Percentiles rank a stretch among this genome's conserved stretches.
phyloP scores from a whole-genome alignment of 345 rosid species.

The Stellera chamaejasme region DNA sequence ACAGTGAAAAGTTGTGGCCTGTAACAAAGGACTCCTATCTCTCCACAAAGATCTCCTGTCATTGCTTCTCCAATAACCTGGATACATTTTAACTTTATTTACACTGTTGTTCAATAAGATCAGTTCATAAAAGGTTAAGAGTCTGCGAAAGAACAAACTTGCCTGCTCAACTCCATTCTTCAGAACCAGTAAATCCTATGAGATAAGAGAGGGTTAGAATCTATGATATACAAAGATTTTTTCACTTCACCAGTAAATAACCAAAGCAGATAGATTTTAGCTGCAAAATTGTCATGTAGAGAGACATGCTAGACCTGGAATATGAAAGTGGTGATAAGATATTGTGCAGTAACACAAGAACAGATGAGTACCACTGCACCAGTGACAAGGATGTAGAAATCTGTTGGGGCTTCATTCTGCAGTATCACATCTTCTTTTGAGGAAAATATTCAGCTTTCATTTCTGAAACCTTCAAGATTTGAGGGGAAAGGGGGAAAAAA shows the following conservation, averaged over 20 bases:
- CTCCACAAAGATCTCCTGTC: slow-evolving; percentile 79
- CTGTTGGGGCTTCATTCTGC: slow-evolving; percentile 82
- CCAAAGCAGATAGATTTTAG: not conserved
- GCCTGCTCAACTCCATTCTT: slow-evolving; percentile 46
- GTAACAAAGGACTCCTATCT: slow-evolving; percentile 82
- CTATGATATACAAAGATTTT: not conserved
- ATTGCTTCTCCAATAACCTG: slow-evolving; percentile 65
- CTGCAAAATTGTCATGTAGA: too few species aligned
- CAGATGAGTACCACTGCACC: slow-evolving; percentile 55
- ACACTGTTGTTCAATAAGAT: not conserved
- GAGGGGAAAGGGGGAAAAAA: not conserved
- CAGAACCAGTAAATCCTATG: slow-evolving; percentile 45
- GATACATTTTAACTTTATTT: slow-evolving; percentile 10
- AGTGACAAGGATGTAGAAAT: slow-evolving; percentile 61
- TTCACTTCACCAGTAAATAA: not conserved
- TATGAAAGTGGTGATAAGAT: not conserved
- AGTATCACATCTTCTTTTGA: slow-evolving; percentile 76
- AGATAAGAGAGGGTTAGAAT: slow-evolving; percentile 8
- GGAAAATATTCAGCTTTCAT: slow-evolving; percentile 87
- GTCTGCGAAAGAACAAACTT: slow-evolving; percentile 16
- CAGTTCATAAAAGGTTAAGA: not conserved
- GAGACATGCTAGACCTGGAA: not conserved
- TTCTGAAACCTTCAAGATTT: slow-evolving; percentile 53
- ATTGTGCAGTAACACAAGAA: not conserved
- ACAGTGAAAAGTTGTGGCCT: slow-evolving; percentile 87